phyloP scores from a whole-genome alignment of 441 rosid genomes.

The Corymbia citriodora region DNA sequence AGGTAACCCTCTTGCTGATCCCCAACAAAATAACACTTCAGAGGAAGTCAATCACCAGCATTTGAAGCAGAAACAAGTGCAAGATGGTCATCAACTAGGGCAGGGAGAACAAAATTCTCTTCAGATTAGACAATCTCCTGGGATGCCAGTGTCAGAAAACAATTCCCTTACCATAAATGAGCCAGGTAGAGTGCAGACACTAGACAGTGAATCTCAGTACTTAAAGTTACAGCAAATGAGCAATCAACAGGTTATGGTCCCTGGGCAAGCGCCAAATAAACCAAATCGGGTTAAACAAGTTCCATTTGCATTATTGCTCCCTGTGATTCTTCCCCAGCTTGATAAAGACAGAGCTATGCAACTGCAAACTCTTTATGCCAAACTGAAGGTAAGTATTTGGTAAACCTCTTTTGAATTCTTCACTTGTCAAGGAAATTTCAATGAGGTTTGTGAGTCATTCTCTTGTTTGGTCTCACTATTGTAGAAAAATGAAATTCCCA shows the following conservation, averaged over 20 bases:
- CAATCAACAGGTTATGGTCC: slow-evolving; percentile 44
- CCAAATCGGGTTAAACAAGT: slow-evolving; percentile 53
- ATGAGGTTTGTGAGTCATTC: slow-evolving; percentile 8
- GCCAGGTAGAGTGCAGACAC: slow-evolving; percentile 35
- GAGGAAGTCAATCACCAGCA: slow-evolving; percentile 26
- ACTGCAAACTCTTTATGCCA: slow-evolving; percentile 66
- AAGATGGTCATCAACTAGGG: slow-evolving; percentile 41
- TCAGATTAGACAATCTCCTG: slow-evolving; percentile 43
- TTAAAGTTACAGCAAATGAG: slow-evolving; percentile 43
- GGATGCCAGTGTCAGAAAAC: slow-evolving; percentile 42
- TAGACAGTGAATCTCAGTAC: slow-evolving; percentile 49
- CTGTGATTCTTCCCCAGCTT: slow-evolving; percentile 70
- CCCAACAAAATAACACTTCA: slow-evolving; percentile 29
- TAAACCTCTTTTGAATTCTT: slow-evolving; percentile 7
- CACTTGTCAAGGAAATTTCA: background rate
- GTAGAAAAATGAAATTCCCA: slow-evolving; percentile 84
- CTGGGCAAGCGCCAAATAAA: slow-evolving; percentile 36
- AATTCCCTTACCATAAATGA: slow-evolving; percentile 29
- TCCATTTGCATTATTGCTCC: slow-evolving; percentile 75
- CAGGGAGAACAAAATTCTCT: slow-evolving; percentile 35
- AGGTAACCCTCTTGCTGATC: slow-evolving; percentile 33
- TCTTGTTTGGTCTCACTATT: slow-evolving; percentile 12
- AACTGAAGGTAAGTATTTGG: slow-evolving; percentile 51
- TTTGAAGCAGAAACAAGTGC: slow-evolving; percentile 46
- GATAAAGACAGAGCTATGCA: slow-evolving; percentile 95